These are phyloP conservation scores for Haematococcus lacustris DNA, from an alignment of 139 green algal genomes.

Conservation along the genomic window DNA sequence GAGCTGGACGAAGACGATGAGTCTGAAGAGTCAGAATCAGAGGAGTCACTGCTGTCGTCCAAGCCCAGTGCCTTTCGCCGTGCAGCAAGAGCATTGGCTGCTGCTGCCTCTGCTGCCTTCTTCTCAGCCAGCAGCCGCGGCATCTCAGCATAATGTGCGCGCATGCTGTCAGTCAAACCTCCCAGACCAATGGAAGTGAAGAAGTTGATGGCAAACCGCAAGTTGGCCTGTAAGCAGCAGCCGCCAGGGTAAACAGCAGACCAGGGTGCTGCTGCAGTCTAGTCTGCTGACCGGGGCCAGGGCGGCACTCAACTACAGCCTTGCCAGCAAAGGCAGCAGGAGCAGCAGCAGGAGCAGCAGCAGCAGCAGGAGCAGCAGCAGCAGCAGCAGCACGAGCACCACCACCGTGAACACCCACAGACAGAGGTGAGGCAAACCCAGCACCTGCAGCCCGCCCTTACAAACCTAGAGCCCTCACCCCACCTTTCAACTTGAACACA, in stretches of 20 bases:
- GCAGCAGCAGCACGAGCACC: background rate
- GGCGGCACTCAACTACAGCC: no score
- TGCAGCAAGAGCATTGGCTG: background rate
- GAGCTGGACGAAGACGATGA: background rate
- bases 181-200: conserved; percentile 98
- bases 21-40: background rate
- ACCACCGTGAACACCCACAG: no score
- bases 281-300: conserved; percentile 58
- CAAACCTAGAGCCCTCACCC: background rate
- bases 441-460: no score
- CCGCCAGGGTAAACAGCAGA: conserved; percentile 78
- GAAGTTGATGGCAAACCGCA: conserved; percentile 99
- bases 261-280: conserved; percentile 48
- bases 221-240: conserved; percentile 50
- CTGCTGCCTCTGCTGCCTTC: background rate
- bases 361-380: no score
- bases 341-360: no score
- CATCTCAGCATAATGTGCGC: conserved; percentile 59
- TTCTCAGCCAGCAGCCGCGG: conserved; percentile 27
- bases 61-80: background rate
- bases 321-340: no score
- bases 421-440: no score
- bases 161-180: conserved; percentile 87
- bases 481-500: background rate
- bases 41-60: background rate